Evolutionary conservation across 2,329 filamentous ascomycete species (phyloP), one percentile per base, ranked within the genome.

Genomic region (Orbilia ellipsospora): DNA sequence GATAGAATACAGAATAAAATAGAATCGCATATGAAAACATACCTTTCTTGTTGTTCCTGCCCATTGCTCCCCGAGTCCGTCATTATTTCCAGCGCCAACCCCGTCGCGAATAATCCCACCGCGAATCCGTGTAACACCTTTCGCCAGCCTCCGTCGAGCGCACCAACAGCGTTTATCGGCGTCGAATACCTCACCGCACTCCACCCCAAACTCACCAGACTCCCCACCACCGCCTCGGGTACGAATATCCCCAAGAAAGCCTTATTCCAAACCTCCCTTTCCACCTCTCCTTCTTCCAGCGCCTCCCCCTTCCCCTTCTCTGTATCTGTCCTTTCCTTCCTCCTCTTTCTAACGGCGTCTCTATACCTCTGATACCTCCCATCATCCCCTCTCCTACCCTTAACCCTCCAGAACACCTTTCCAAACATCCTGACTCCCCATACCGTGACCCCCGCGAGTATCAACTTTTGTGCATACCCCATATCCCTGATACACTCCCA

Each of bases 351-450:
- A 18, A 62, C 50, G 3, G 81, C 20, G 12, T 69, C 56, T 82
- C 89, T 89, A 7, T 81, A 82, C 1, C 81, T 82, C 2, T 85
- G 83, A 78, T 89, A 89, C 16, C 87, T 83, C 0, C 86, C 83
- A 78, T 89, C 87, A 61, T 90, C 88, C 28, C 82, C 81, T n/a
- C 85, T 85, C 42, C 87, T 84, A 55, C 82, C 80, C 16, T 86
- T 76, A 23, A 84, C 84, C 16, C 87, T 84, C 16, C 81, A 83
- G 1, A 83, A 84, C 56, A 89, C 82, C 26, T 86, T 86, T 78
- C 86, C 86, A 78, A 88, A 86, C 4, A 89, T 83, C 1, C 87
- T 83, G 0, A 83, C 82, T 2, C 87, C 87, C 88, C 88, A 89
- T 1, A 86, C 81, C 0, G 86, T 88, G 4, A 89, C 86, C 5